Base-by-base conservation (phyloP, 768 basidiomycete species). In the Leccinum barrowsii region DNA sequence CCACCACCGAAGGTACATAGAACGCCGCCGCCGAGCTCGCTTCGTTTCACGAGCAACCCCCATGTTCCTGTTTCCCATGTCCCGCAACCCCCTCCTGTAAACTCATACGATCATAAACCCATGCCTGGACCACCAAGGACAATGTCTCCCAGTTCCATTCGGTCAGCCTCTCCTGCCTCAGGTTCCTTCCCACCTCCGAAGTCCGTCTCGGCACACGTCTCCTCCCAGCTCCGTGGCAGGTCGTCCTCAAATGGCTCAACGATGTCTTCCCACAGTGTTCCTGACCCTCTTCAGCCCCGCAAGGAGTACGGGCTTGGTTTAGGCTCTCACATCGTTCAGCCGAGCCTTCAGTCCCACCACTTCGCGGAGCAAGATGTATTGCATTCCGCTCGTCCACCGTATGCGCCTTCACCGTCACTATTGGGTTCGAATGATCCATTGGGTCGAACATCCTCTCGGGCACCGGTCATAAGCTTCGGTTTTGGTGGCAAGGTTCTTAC, bases 401-500 rank as follows among this genome's bases (percentile, higher is more conserved):
- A 94, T 71, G 90, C 90, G 1, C 92, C 92, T 17, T 94, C 92
- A 0, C 89, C 92, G 0, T 92, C 92, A 0, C 76, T 92, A 19
- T 68, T 92, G 48, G 92, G 90, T 26, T 82, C 86, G 7, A 92
- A 94, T 64, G 92, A 94, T 69, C 90, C 90, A 5, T 74, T 94
- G 2, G 85, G 87, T 28, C 83, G 92, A 47, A 85, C 87, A 5
- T 78, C 85, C 3, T 83, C 82, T 55, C 83, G 85, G 37, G 83
- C 86, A 8, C 95, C 95, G 0, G 78, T 97, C 28, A 77, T 95
- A 55, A 89, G 85, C 60, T 97, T 98, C 65, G 96, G 96, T 0
- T 94, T 95, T 65, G 94, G 94, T n/a, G 95, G 95, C 11, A 89
- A 89, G 67, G 66, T 98, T 57, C 81, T 95, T 8, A 87, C 92